Evolutionary conservation across 306 rosid genomes (phyloP), one percentile per base, ranked within the genome.

Genomic region (Rosa chinensis): DNA sequence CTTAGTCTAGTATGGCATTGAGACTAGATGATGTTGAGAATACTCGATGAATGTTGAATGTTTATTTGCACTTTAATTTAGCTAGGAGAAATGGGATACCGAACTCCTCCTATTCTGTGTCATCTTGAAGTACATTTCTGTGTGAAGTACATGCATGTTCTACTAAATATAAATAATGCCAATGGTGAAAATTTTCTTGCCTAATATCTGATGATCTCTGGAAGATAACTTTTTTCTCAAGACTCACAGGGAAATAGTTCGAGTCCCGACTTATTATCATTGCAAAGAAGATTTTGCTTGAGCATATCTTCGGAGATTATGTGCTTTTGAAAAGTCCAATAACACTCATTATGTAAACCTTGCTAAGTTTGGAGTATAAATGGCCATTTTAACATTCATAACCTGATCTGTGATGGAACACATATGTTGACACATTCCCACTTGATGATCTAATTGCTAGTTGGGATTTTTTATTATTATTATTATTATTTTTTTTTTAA

Each of bases 1-100:
- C 90, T 0, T 95, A 85, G 84, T 62, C 56, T 80, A 43, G 44
- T 77, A 76, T 78, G 80, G 70, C 81, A 73, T 17, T 73, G 72
- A 81, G 80, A 66, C 79, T 77, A 32, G 37, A 50, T 32, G 40
- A n/a, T 61, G 75, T 39, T 73, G 49, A 32, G n/a, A 28, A 42
- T 70, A 80, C 44, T 82, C 48, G 64, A 63, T 21, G 62, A 56
- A 59, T 68, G 84, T 82, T 79, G 84, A 83, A 85, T 78, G 82
- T 59, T 72, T 37, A 55, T 17, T 78, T 23, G 63, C 47, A 20
- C 61, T 73, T 70, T 66, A 55, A 72, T 77, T 64, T 76, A 71
- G 58, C 23, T 45, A 68, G 82, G 77, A 79, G 89, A 50, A 56
- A 52, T 77, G 71, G 67, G 72, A 64, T 56, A 32, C 82, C 76